These are phyloP conservation scores for Marasmius tenuissimus DNA, from an alignment of 1,284 basidiomycete genomes.

Conservation along the genomic window DNA sequence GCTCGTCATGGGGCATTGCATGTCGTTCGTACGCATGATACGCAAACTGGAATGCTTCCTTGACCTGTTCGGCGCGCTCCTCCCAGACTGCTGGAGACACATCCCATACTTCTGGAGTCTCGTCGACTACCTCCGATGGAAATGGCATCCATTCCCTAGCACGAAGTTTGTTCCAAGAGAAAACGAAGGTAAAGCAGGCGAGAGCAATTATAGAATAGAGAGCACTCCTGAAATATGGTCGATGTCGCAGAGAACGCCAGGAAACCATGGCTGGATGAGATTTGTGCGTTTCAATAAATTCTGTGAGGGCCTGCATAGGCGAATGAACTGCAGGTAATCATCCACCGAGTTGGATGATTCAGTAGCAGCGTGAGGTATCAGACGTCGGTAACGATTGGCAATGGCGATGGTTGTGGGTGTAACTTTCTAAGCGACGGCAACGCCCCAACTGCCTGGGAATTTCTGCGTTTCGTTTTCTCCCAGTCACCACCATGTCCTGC, in stretches of 20 bases:
- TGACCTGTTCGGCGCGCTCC: constrained; percentile 55
- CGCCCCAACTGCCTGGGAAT: no score
- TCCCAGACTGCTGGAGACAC: constrained; percentile 43
- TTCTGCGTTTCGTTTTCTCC: no score
- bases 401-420: no score
- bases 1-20: constrained; percentile 62
- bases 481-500: no score
- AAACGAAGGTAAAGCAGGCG: constrained; percentile 6
- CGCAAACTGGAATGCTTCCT: constrained; percentile 60
- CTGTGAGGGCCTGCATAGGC: neutral
- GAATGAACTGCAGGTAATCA: neutral
- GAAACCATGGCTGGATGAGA: constrained; percentile 7
- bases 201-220: constrained; percentile 19
- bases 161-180: constrained; percentile 5
- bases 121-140: constrained; percentile 6
- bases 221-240: constrained; percentile 22
- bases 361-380: no score
- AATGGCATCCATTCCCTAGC: constrained; percentile 6
- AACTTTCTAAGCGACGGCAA: no score
- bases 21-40: constrained; percentile 61
- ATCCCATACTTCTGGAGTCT: constrained; percentile 14
- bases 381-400: no score
- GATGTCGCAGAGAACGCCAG: constrained; percentile 19
- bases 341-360: neutral
- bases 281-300: constrained; percentile 8